Percentiles rank a stretch among this genome's conserved stretches.
These are phyloP conservation scores for Globisporangium ultimum DNA, from an alignment of 352 stramenopile species.

Conservation along the genomic window DNA sequence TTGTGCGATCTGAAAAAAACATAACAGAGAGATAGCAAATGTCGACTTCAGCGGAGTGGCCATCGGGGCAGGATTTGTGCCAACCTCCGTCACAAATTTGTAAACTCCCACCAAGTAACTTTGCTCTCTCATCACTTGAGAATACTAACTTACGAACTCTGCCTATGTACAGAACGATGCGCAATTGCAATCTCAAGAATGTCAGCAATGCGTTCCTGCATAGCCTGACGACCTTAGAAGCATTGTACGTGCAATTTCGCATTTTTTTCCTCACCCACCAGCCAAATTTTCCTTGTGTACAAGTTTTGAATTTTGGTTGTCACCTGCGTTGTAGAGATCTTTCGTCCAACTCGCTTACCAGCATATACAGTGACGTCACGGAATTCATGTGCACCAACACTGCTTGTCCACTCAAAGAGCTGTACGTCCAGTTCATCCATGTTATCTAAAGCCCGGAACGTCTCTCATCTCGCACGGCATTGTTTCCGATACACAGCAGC, in stretches of 20 bases:
- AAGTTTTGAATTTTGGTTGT: no score
- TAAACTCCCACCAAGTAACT: background rate
- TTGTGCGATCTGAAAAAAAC: background rate
- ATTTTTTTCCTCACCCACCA: no score
- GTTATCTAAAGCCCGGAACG: background rate
- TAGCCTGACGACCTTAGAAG: no score
- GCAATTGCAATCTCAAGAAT: conserved; percentile 37
- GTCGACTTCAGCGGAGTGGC: background rate
- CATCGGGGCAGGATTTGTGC: background rate
- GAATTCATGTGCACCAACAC: background rate
- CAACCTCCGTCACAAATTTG: background rate
- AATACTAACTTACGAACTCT: background rate
- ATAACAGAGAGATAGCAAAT: background rate
- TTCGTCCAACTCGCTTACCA: background rate
- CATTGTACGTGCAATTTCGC: no score
- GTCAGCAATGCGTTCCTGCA: no score
- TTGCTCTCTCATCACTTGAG: background rate
- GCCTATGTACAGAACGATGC: conserved; percentile 27
- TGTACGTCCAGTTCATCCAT: conserved; percentile 14
- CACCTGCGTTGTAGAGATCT: no score
- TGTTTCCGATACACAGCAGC: conserved; percentile 17
- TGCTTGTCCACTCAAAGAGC: no score
- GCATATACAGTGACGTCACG: background rate
- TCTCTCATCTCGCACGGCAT: no score
- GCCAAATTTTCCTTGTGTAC: no score